Conservation (phyloP, 2,329 filamentous ascomycete genomes). For the Ophiocordyceps camponoti-rufipedis region DNA sequence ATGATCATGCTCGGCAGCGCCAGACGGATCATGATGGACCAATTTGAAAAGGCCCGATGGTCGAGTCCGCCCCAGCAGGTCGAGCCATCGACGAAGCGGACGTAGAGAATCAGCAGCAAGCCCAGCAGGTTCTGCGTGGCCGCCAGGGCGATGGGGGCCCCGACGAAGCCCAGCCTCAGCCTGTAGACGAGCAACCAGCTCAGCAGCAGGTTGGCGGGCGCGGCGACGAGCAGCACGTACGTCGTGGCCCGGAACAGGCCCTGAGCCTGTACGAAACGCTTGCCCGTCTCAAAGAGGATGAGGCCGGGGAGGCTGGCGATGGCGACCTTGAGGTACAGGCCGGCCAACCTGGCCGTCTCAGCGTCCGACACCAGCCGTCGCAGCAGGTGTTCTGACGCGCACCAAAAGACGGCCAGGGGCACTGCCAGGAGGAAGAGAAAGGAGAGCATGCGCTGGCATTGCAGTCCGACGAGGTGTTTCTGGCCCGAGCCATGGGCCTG, state of each 20-base stretch:
- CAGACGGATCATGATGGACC: conserved; percentile 63
- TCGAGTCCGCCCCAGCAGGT: conserved; percentile 71
- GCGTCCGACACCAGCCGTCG: conserved; percentile 14
- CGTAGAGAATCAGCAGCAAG: conserved; percentile 52
- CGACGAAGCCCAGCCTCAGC: conserved; percentile 40
- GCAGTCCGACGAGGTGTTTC: conserved; percentile 68
- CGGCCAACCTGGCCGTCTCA: conserved; percentile 50
- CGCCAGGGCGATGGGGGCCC: conserved; percentile 60
- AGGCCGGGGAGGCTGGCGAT: conserved; percentile 55
- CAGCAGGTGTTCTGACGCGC: conserved; percentile 44
- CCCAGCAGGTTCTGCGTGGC: conserved; percentile 62
- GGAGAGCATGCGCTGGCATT: conserved; percentile 60
- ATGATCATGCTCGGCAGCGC: conserved; percentile 76
- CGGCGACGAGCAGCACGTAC: conserved; percentile 54
- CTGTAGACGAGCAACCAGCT: conserved; percentile 62
- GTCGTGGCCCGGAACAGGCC: conserved; percentile 59
- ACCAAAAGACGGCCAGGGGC: conserved; percentile 53
- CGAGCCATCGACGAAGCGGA: conserved; percentile 48
- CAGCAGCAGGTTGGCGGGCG: conserved; percentile 54
- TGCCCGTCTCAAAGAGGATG: conserved; percentile 55
- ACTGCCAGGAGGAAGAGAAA: conserved; percentile 55
- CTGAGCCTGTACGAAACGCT: conserved; percentile 65
- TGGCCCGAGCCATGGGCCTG: conserved; percentile 83
- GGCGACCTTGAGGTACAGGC: conserved; percentile 50
- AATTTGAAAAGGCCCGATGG: conserved; percentile 48